phyloP scores from a whole-genome alignment of 441 rosid genomes.

The Bocquillonia castaneifolia region DNA sequence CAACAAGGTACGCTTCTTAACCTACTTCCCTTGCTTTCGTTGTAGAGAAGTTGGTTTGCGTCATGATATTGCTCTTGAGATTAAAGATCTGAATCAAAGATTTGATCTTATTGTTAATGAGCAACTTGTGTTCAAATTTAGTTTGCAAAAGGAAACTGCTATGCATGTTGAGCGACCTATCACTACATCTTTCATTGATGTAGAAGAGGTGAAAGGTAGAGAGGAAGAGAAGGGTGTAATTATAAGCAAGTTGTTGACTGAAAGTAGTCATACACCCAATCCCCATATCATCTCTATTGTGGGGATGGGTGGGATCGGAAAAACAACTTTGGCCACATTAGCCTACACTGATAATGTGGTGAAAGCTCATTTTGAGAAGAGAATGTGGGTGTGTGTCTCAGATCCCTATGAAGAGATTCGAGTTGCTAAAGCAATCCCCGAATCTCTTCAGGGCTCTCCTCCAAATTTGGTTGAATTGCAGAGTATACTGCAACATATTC shows the following conservation, averaged over 20 bases:
- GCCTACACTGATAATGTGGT: slow-evolving; percentile 4
- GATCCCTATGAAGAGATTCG: not conserved
- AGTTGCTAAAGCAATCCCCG: slow-evolving; percentile 5
- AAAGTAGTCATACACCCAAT: not conserved
- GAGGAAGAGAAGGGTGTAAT: not conserved
- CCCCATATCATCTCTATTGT: slow-evolving; percentile 3
- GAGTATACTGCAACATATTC: not conserved
- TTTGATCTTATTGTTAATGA: not conserved
- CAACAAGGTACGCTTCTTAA: not conserved
- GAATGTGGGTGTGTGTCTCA: slow-evolving; percentile 16
- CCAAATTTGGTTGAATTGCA: not conserved
- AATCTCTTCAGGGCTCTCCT: not conserved
- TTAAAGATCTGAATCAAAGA: slow-evolving; percentile 6
- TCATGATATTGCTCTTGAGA: slow-evolving; percentile 5
- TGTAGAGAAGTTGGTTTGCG: not conserved
- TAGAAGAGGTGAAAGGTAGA: not conserved
- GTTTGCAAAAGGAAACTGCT: not conserved
- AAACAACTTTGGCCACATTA: slow-evolving; percentile 15
- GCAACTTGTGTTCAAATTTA: not conserved
- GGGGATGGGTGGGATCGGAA: slow-evolving; percentile 20
- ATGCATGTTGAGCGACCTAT: not conserved
- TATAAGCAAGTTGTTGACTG: not conserved
- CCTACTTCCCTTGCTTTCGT: not conserved
- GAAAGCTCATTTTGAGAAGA: not conserved
- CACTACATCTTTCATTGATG: slow-evolving; percentile 9